Percentiles rank a stretch among this genome's conserved stretches.
phyloP scores from a whole-genome alignment of 208 protist species.

The Trypanosoma avium region DNA sequence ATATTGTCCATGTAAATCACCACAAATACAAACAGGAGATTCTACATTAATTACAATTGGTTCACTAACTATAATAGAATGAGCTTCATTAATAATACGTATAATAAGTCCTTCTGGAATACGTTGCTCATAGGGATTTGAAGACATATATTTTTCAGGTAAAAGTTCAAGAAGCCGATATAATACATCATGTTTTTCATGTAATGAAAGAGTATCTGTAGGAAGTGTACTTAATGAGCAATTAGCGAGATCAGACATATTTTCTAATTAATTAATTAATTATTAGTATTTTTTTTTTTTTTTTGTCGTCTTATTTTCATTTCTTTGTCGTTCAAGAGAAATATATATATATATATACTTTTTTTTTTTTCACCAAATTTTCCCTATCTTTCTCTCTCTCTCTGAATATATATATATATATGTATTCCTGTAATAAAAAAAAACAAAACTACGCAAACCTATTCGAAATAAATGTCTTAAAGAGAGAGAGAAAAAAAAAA shows the following conservation, averaged over 20 bases:
- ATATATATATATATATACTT: background rate
- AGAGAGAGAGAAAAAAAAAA: conserved; percentile 6
- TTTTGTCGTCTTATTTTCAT: background rate
- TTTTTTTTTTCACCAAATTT: background rate
- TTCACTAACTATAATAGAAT: conserved; percentile 63
- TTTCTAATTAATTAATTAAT: too few relatives aligned
- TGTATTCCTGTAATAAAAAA: background rate
- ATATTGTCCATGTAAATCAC: conserved; percentile 98
- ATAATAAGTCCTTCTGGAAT: conserved; percentile 72
- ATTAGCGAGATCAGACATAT: conserved; percentile 36
- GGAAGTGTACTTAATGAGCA: conserved; percentile 59
- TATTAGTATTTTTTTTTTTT: background rate
- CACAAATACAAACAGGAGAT: conserved; percentile 95
- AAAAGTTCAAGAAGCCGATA: conserved; percentile 73
- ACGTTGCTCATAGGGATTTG: conserved; percentile 43
- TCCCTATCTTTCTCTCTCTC: background rate
- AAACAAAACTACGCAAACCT: too few relatives aligned
- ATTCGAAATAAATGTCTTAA: background rate
- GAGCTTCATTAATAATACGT: conserved; percentile 53
- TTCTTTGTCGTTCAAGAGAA: too few relatives aligned
- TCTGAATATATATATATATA: background rate
- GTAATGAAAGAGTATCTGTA: conserved; percentile 57
- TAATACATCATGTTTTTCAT: conserved; percentile 71
- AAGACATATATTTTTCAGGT: conserved; percentile 65
- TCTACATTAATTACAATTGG: conserved; percentile 68